Percentiles rank a stretch among this genome's conserved stretches.
phyloP scores from a whole-genome alignment of 1,284 basidiomycete genomes.

The Anthracocystis walkeri region DNA sequence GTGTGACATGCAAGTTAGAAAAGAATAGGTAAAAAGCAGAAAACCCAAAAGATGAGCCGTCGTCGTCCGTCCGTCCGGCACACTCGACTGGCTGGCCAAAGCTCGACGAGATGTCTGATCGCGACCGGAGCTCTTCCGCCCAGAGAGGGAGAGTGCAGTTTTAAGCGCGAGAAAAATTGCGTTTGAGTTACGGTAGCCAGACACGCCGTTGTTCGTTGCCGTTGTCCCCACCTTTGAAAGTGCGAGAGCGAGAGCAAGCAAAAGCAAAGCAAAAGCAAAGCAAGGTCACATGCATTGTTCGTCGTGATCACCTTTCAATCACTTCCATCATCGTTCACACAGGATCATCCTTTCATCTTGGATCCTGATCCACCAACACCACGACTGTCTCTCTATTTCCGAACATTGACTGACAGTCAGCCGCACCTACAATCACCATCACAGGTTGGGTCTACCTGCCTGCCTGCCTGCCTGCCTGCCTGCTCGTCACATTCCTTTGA shows the following conservation, averaged over 20 bases:
- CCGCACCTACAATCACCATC: neutral
- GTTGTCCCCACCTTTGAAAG: conserved; percentile 12
- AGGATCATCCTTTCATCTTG: neutral
- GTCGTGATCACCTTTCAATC: conserved; percentile 3
- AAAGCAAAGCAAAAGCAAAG: no score
- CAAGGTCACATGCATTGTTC: conserved; percentile 11
- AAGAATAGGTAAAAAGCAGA: neutral
- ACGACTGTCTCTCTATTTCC: neutral
- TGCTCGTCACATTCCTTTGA: conserved; percentile 7
- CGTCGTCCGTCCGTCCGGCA: conserved; percentile 26
- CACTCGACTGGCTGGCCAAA: conserved; percentile 5
- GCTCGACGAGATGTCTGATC: conserved; percentile 43
- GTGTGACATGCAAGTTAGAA: neutral
- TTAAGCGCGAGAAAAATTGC: conserved; percentile 12
- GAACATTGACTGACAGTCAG: conserved; percentile 1
- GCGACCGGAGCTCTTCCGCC: conserved; percentile 22
- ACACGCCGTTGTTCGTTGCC: conserved; percentile 3
- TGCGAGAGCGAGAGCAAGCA: conserved; percentile 4
- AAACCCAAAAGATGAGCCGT: conserved; percentile 1
- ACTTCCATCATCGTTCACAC: conserved; percentile 6
- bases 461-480: neutral
- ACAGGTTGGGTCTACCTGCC: no score
- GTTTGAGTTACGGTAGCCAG: conserved; percentile 6
- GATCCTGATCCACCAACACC: neutral
- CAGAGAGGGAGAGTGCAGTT: conserved; percentile 5